These are phyloP conservation scores for Pugionium cornutum DNA, from an alignment of 345 rosid species.

Conservation along the genomic window DNA sequence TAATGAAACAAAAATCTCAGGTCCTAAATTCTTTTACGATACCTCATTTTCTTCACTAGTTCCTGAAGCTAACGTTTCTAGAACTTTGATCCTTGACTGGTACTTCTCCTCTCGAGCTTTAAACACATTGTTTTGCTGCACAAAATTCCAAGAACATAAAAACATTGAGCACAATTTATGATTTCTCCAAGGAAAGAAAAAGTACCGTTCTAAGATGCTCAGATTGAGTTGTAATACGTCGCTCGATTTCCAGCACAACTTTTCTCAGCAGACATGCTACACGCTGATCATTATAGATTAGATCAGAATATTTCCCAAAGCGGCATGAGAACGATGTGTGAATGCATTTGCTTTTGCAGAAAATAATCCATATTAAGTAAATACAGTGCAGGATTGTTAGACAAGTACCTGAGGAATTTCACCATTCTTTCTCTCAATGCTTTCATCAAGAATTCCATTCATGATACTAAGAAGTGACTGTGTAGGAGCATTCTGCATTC, in stretches of 20 bases:
- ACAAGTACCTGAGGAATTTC: slow-evolving; percentile 82
- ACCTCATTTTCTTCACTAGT: slow-evolving; percentile 74
- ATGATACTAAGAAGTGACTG: slow-evolving; percentile 82
- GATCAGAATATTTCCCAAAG: slow-evolving; percentile 12
- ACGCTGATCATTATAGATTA: slow-evolving; percentile 56
- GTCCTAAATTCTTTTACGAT: slow-evolving; percentile 16
- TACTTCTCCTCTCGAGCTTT: slow-evolving; percentile 92
- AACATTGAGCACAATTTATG: not conserved
- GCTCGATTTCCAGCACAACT: slow-evolving; percentile 87
- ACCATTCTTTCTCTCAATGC: slow-evolving; percentile 63
- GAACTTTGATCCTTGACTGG: slow-evolving; percentile 78
- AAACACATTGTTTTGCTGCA: slow-evolving; percentile 90
- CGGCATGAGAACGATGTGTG: slow-evolving; percentile 14
- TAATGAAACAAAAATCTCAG: slow-evolving; percentile 10
- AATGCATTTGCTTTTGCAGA: slow-evolving; percentile 48
- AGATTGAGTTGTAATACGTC: slow-evolving; percentile 95
- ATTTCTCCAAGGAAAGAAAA: not conserved
- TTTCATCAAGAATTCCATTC: slow-evolving; percentile 84
- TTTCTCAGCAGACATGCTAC: slow-evolving; percentile 74
- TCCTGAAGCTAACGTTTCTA: slow-evolving; percentile 88
- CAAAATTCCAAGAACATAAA: slow-evolving; percentile 20
- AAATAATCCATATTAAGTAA: not conserved
- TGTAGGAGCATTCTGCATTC: slow-evolving; percentile 85
- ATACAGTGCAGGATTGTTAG: not conserved
- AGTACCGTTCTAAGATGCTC: slow-evolving; percentile 88